phyloP scores from a whole-genome alignment of 2,329 filamentous ascomycete species.

The Aspergillus chevalieri region DNA sequence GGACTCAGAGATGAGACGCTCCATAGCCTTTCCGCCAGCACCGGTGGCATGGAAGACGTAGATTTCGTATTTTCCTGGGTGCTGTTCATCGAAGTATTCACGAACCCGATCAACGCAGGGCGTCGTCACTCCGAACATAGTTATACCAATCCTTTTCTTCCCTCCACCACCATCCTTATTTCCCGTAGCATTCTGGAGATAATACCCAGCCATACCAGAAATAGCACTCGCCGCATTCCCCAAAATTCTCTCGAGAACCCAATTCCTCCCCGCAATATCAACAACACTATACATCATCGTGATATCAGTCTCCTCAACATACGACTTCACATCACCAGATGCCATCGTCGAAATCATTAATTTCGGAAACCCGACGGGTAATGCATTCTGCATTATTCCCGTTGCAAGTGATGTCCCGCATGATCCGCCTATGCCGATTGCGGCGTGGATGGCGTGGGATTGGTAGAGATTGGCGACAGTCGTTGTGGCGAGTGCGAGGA shows the following conservation, averaged over 20 bases:
- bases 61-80: slow-evolving; percentile 45
- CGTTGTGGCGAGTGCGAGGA: slow-evolving; percentile 45
- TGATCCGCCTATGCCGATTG: slow-evolving; percentile 57
- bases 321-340: slow-evolving; percentile 57
- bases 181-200: slow-evolving; percentile 16
- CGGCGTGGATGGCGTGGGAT: slow-evolving; percentile 40
- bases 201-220: slow-evolving; percentile 50
- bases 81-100: slow-evolving; percentile 38
- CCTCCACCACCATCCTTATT: neutral
- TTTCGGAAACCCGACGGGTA: slow-evolving; percentile 64
- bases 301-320: slow-evolving; percentile 64
- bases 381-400: slow-evolving; percentile 53
- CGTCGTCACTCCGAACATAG: slow-evolving; percentile 71
- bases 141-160: slow-evolving; percentile 55
- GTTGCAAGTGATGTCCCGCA: slow-evolving; percentile 57
- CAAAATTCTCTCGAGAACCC: slow-evolving; percentile 52
- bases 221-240: slow-evolving; percentile 59
- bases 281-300: slow-evolving; percentile 66
- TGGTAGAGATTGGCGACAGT: slow-evolving; percentile 38
- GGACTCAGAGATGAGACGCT: slow-evolving; percentile 53
- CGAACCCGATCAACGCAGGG: slow-evolving; percentile 56
- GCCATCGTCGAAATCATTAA: slow-evolving; percentile 65
- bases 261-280: slow-evolving; percentile 62
- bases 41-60: slow-evolving; percentile 67
- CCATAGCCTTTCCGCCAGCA: slow-evolving; percentile 63